These are phyloP conservation scores for Monosporascus sp. DNA, from an alignment of 2,329 filamentous ascomycete genomes.

Conservation along the genomic window DNA sequence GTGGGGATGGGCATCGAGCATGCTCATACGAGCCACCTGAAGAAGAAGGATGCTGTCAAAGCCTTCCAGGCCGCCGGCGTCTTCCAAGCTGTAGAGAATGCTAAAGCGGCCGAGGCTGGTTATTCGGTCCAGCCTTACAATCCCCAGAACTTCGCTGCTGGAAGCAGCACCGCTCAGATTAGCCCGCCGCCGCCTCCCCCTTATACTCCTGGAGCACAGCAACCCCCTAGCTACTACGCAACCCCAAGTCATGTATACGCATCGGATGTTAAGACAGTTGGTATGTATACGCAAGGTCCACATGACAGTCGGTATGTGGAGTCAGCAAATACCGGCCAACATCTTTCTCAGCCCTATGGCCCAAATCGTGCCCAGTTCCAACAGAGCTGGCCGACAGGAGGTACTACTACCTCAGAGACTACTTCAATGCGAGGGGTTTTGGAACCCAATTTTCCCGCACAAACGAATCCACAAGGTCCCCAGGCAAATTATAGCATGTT, in stretches of 20 bases:
- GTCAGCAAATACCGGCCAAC: background rate
- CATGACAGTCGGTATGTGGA: background rate
- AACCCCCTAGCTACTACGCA: conserved; percentile 3
- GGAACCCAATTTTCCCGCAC: too few relatives aligned
- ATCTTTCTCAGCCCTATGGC: background rate
- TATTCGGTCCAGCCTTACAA: conserved; percentile 14
- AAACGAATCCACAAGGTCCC: too few relatives aligned
- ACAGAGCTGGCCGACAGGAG: background rate
- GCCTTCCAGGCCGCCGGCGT: conserved; percentile 27
- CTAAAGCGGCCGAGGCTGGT: conserved; percentile 21
- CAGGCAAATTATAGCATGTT: background rate
- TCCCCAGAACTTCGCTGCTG: conserved; percentile 1
- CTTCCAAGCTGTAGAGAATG: conserved; percentile 24
- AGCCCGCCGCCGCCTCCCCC: background rate
- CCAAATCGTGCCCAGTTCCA: background rate
- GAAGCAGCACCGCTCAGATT: background rate
- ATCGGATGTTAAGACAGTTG: background rate
- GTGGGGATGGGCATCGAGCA: conserved; percentile 30
- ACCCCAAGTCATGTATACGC: background rate
- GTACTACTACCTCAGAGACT: background rate
- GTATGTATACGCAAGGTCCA: background rate
- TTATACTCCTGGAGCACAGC: conserved; percentile 1
- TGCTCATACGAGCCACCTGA: conserved; percentile 26
- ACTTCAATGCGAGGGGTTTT: too few relatives aligned
- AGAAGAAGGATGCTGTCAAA: conserved; percentile 29